A percentile compares a stretch with the other conserved stretches of the same genome.
These are phyloP conservation scores for Beta vulgaris DNA, from an alignment of 148 eudicot genomes.

Conservation along the genomic window DNA sequence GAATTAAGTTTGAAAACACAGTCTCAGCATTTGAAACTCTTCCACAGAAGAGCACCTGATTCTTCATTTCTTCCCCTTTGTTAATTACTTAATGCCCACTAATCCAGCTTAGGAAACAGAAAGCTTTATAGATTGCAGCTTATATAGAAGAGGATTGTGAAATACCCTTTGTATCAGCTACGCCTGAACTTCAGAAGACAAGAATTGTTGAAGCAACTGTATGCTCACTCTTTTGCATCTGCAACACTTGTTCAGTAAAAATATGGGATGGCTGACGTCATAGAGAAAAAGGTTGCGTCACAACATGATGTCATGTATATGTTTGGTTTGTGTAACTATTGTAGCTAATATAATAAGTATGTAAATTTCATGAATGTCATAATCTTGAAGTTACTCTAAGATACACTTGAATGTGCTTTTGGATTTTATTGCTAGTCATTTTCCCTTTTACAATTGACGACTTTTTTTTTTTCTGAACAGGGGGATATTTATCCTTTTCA, in stretches of 20 bases:
- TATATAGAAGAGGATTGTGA: neutral
- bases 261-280: neutral
- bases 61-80: constrained; percentile 10
- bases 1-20: constrained; percentile 87
- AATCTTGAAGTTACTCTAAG: neutral
- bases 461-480: too few species aligned
- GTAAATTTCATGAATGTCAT: neutral
- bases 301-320: neutral
- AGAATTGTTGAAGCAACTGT: neutral
- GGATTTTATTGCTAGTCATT: neutral
- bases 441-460: neutral
- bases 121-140: constrained; percentile 6
- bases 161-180: neutral
- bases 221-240: neutral
- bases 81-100: neutral
- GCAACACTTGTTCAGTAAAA: neutral
- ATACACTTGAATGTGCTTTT: neutral
- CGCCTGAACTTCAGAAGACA: neutral
- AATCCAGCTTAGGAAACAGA: neutral
- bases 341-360: neutral
- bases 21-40: constrained; percentile 96
- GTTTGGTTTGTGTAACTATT: constrained; percentile 7
- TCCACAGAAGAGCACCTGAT: constrained; percentile 76
- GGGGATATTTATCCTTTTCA: too few species aligned
- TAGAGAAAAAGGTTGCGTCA: neutral